These are phyloP conservation scores for Penicillium steckii DNA, from an alignment of 495 filamentous ascomycete genomes.

Conservation along the genomic window DNA sequence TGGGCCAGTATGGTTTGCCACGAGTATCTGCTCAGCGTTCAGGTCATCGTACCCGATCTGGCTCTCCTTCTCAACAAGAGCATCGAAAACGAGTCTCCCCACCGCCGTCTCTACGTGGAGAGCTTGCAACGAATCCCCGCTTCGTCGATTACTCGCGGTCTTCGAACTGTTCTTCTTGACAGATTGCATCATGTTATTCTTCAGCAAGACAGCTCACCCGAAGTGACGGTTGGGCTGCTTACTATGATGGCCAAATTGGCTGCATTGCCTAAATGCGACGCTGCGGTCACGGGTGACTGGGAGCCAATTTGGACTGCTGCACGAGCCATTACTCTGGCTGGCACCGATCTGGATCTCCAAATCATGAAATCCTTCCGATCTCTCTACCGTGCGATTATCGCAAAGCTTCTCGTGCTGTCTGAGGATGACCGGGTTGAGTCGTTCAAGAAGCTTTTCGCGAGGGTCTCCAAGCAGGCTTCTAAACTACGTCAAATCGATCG, in stretches of 20 bases:
- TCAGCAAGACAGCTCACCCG: conserved; percentile 28
- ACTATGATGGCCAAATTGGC: conserved; percentile 46
- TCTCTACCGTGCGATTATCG: conserved; percentile 35
- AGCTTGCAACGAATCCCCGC: conserved; percentile 43
- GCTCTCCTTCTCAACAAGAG: conserved; percentile 33
- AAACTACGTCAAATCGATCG: conserved; percentile 38
- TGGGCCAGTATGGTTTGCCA: conserved; percentile 46
- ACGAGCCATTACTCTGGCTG: conserved; percentile 34
- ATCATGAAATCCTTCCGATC: conserved; percentile 44
- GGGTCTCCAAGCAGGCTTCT: conserved; percentile 32
- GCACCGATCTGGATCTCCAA: conserved; percentile 38
- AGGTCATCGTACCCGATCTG: conserved; percentile 35
- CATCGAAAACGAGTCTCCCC: conserved; percentile 29
- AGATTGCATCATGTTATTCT: conserved; percentile 34
- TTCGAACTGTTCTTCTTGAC: conserved; percentile 38
- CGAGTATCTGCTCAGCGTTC: conserved; percentile 43
- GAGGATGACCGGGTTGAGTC: conserved; percentile 34
- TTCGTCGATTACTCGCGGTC: conserved; percentile 35
- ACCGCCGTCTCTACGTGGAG: conserved; percentile 36
- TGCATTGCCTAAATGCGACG: conserved; percentile 42
- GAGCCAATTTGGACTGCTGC: conserved; percentile 41
- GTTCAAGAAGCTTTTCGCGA: conserved; percentile 38
- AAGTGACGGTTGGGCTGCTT: conserved; percentile 33
- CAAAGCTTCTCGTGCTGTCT: conserved; percentile 37
- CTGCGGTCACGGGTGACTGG: conserved; percentile 38